Base-by-base conservation (phyloP, 2,329 filamentous ascomycete genomes). In the Cladosporium austrohemisphaericum region DNA sequence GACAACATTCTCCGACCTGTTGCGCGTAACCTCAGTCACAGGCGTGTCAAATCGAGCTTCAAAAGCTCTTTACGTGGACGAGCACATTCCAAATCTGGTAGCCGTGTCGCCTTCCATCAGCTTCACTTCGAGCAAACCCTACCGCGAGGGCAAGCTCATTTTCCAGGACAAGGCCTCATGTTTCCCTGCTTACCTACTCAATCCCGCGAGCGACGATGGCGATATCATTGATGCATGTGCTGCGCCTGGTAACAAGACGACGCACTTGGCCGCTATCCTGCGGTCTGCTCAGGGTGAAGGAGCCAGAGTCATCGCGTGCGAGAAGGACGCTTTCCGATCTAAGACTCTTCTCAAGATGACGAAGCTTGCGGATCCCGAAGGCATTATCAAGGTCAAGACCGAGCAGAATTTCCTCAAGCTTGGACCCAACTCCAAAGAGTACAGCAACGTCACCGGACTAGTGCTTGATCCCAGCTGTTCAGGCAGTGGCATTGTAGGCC, bases 141-240 rank as follows among this genome's bases (percentile, higher is more conserved):
- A 97, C 67, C 77, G 73, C 11, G 73, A 78, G 1, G 92, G 92
- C 1, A 78, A 83, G 38, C 80, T 97, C 46, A 95, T 97, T 52
- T 73, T 97, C 19, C 93, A 98, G 66, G 93, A 97, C 63, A 97
- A 96, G 68, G 92, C 93, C 0, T 96, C 91, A 1, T 98, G 93
- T 64, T 96, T 98, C 62, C 93, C 93, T 0, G 93, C 92, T 1
- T 93, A 93, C 64, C 74, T 98, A 2, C 74, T 98, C 0, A 77
- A 95, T 44, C 82, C 86, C 0, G 71, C 71, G 0, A 71, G 80
- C 7, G 74, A 79, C 50, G 80, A 85, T 55, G 88, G 88, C 19
- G 83, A 93, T 61, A 74, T 94, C 7, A 80, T 97, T n/a, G 93
- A 98, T 67, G 88, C 88, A 0, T 97, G 92, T 65, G 88, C 93